Evolutionary conservation across 352 stramenopile species (phyloP).

Genomic region (Blastocystis sp.): DNA sequence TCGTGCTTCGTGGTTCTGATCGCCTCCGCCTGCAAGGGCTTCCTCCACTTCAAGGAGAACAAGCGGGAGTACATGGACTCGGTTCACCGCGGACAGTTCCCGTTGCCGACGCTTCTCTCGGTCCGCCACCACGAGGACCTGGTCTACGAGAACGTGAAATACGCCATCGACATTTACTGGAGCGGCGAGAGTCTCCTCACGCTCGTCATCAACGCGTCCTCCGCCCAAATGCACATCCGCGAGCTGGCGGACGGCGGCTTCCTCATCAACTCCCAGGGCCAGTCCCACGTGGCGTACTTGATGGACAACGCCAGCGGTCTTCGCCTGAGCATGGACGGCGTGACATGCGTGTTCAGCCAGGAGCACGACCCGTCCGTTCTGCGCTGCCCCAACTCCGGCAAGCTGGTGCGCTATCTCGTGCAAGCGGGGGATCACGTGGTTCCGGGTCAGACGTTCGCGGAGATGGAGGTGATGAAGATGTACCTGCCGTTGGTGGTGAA

Average conservation of each 20-base stretch:
- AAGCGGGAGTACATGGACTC: constrained; percentile 84
- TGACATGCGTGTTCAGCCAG: constrained; percentile 95
- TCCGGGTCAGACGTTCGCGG: constrained; percentile 84
- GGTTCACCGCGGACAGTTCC: constrained; percentile 85
- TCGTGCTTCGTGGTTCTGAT: constrained; percentile 82
- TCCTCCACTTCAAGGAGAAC: constrained; percentile 82
- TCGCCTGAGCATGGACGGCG: constrained; percentile 89
- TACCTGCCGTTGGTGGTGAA: constrained; percentile 98
- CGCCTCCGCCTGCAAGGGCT: constrained; percentile 84
- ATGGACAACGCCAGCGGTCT: constrained; percentile 87
- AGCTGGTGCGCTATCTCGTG: constrained; percentile 98
- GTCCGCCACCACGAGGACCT: constrained; percentile 89
- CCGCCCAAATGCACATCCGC: constrained; percentile 90
- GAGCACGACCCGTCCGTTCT: constrained; percentile 98
- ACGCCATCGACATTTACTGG: constrained; percentile 88
- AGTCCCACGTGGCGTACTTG: constrained; percentile 94
- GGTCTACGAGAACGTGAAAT: constrained; percentile 98
- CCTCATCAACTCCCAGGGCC: constrained; percentile 93
- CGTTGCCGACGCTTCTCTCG: constrained; percentile 84
- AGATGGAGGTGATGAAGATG: constrained; percentile 99
- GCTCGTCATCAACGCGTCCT: constrained; percentile 86
- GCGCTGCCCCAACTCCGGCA: constrained; percentile 94
- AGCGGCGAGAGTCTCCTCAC: constrained; percentile 89
- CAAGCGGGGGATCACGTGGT: constrained; percentile 89
- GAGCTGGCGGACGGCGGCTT: constrained; percentile 95